Evolutionary conservation across 306 rosid species (phyloP), one percentile per base, ranked within the genome.

Genomic region (Trifolium pratense): DNA sequence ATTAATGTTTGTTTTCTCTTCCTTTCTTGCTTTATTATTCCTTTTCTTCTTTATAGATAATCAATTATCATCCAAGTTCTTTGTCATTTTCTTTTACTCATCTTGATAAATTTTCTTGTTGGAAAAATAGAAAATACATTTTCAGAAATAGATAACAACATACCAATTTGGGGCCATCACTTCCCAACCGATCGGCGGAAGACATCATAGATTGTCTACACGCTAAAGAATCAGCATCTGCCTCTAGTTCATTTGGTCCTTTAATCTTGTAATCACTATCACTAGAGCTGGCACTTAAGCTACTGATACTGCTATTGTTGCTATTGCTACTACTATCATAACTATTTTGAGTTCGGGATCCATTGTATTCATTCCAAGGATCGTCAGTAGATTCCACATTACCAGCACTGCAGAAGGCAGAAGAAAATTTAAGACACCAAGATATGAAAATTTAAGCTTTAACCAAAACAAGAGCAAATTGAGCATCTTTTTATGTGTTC

Each of bases 311-410:
- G 91, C 99, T 91, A 70, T 88, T 88, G 71, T 94, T 91, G 80
- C 99, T 94, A 85, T 88, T 91, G 86, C 86, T 94, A 79, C 99
- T 94, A 74, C 99, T 94, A 62, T 94, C 94, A 81, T 87, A 88
- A 72, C 95, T 89, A 84, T 82, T 87, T 66, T 76, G 91, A 9
- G 80, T 63, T 79, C 77, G 79, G 67, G 83, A 62, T 83, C 87
- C 89, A 84, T 84, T 86, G 80, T 73, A 80, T 84, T 89, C 98
- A 49, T 75, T 73, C 86, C 87, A 85, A 67, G 78, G 82, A 76
- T 92, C 91, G 62, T 91, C 97, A 80, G 80, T 13, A 65, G 79
- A 81, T 76, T 94, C 95, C 75, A 84, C 75, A 83, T 86, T 79
- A 75, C 89, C 92, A 82, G 87, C 92, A 86, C 99, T 94, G 91